phyloP scores from a whole-genome alignment of 1,139 yeast species.

The Saccharomyces hybrid region DNA sequence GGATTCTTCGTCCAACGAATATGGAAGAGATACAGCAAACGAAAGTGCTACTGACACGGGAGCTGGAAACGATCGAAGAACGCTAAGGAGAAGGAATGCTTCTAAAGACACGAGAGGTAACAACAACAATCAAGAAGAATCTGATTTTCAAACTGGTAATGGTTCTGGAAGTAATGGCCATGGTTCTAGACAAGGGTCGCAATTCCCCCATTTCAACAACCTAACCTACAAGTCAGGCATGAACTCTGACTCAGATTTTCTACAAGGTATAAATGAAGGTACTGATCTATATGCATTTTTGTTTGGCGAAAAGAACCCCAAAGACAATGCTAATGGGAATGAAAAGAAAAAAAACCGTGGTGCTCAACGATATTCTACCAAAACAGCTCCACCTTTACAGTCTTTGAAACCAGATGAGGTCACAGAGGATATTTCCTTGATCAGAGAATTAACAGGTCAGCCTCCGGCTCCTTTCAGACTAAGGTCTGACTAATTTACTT shows the following conservation, averaged over 20 bases:
- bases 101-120: slow-evolving; percentile 12
- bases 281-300: slow-evolving; percentile 27
- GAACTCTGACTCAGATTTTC: slow-evolving; percentile 26
- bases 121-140: slow-evolving; percentile 18
- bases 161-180: slow-evolving; percentile 3
- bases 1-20: slow-evolving; percentile 33
- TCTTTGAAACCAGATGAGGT: slow-evolving; percentile 30
- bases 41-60: slow-evolving; percentile 30
- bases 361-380: slow-evolving; percentile 28
- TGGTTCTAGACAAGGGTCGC: slow-evolving; percentile 8
- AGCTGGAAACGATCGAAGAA: slow-evolving; percentile 23
- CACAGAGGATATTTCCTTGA: slow-evolving; percentile 29
- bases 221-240: slow-evolving; percentile 12
- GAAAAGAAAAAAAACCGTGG: slow-evolving; percentile 26
- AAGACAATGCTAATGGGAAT: slow-evolving; percentile 4
- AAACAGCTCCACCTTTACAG: slow-evolving; percentile 30
- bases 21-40: slow-evolving; percentile 24
- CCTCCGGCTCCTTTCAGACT: slow-evolving; percentile 29
- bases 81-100: slow-evolving; percentile 26
- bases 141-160: slow-evolving; percentile 19
- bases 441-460: slow-evolving; percentile 27
- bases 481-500: neutral
- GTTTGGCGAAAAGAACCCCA: slow-evolving; percentile 26
- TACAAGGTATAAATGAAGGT: slow-evolving; percentile 28
- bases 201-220: slow-evolving; percentile 4